Percentiles rank a stretch among this genome's conserved stretches.
Conservation (phyloP, 1,139 yeast genomes). For the Waltiozyma sp. region DNA sequence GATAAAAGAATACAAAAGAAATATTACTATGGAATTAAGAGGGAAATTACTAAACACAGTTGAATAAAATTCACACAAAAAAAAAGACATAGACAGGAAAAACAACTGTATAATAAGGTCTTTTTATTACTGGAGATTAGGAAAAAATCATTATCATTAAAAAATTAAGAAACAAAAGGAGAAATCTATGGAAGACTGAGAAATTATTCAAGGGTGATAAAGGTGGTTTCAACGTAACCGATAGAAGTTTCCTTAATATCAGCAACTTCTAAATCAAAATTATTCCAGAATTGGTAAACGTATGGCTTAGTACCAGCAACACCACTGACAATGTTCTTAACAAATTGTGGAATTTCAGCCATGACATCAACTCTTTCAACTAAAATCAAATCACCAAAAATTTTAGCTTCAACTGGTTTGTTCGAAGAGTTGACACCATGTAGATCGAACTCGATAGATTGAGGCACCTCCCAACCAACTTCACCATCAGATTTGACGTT, state of each 20-base stretch:
- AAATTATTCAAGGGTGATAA: conserved; percentile 37
- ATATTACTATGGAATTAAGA: too few species aligned
- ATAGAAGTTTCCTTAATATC: conserved; percentile 46
- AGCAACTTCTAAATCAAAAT: conserved; percentile 26
- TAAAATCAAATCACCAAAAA: conserved; percentile 47
- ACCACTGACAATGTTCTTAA: conserved; percentile 85
- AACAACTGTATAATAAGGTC: too few species aligned
- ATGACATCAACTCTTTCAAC: conserved; percentile 93
- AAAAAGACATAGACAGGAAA: too few species aligned
- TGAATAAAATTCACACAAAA: too few species aligned
- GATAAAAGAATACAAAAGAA: too few species aligned
- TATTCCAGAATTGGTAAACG: conserved; percentile 81
- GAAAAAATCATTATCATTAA: too few species aligned
- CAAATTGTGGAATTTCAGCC: conserved; percentile 94
- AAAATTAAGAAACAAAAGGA: background rate
- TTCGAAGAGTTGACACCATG: conserved; percentile 35
- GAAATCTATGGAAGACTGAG: background rate
- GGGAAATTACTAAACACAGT: too few species aligned
- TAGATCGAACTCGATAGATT: conserved; percentile 48
- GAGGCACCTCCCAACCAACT: conserved; percentile 90
- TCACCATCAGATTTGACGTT: conserved; percentile 56
- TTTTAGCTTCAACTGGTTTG: conserved; percentile 30
- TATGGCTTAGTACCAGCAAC: conserved; percentile 94
- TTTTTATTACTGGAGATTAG: too few species aligned
- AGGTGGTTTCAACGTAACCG: conserved; percentile 78